Percentiles rank a stretch among this genome's conserved stretches.
Evolutionary conservation across 108 stramenopile species (phyloP).

Genomic region (Aureococcus anophagefferens): DNA sequence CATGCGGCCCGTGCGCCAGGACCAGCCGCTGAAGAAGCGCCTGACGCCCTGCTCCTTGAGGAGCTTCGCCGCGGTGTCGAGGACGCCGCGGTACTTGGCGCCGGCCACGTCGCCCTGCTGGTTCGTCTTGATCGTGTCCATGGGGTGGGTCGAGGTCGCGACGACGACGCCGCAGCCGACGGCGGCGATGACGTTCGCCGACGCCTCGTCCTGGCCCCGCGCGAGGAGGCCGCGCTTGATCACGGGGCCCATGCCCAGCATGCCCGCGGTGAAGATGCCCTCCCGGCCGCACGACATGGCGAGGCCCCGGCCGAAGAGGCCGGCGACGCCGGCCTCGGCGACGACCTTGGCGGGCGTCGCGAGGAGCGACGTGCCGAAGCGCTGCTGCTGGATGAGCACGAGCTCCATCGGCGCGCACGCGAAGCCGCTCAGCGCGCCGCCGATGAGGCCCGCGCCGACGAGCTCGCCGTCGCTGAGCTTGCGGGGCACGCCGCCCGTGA

Average conservation of each 20-base stretch:
- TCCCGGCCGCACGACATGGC: slow-evolving; percentile 4
- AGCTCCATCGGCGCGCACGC: slow-evolving; percentile 8
- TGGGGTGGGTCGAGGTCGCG: slow-evolving; percentile 9
- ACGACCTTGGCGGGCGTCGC: background rate
- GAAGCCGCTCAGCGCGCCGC: slow-evolving; percentile 7
- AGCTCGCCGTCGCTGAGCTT: background rate
- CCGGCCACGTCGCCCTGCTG: slow-evolving; percentile 5
- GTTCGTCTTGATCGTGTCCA: slow-evolving; percentile 14
- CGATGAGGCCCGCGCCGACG: background rate
- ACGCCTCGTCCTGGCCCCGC: background rate
- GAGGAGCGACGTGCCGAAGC: background rate
- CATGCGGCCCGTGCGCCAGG: slow-evolving; percentile 3
- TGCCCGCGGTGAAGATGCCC: slow-evolving; percentile 10
- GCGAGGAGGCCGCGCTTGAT: background rate
- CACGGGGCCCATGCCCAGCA: slow-evolving; percentile 2
- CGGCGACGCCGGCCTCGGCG: background rate
- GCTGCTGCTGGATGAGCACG: slow-evolving; percentile 15
- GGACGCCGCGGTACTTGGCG: background rate
- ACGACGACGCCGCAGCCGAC: slow-evolving; percentile 6
- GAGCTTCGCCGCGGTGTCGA: background rate
- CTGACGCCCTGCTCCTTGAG: background rate
- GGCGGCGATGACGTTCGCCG: background rate
- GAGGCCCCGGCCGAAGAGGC: background rate
- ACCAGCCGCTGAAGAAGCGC: slow-evolving; percentile 5
- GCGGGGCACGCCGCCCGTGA: slow-evolving; percentile 2